Conservation (phyloP, 1,284 basidiomycete genomes). For the Apiotrichum laibachii region DNA sequence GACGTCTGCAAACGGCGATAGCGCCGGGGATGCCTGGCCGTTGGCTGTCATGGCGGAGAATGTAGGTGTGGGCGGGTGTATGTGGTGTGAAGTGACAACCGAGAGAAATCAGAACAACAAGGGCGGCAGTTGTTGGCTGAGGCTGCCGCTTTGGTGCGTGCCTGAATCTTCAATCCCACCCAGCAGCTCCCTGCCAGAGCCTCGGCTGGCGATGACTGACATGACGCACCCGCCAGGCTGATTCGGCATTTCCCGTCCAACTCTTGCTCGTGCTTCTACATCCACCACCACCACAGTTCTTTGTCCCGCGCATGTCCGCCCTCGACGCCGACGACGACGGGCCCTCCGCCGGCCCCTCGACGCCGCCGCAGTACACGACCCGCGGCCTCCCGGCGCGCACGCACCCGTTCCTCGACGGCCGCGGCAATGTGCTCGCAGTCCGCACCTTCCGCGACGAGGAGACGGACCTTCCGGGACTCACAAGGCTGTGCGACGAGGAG, state of each 20-base stretch:
- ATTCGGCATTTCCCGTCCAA: neutral
- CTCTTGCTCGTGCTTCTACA: neutral
- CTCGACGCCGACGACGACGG: neutral
- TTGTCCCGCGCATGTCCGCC: slow-evolving; percentile 1
- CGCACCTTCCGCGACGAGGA: slow-evolving; percentile 53
- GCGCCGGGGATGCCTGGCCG: neutral
- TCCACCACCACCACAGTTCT: neutral
- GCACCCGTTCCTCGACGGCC: slow-evolving; percentile 16
- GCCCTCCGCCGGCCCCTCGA: slow-evolving; percentile 3
- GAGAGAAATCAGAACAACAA: neutral
- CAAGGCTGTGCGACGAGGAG: slow-evolving; percentile 83
- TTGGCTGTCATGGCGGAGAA: slow-evolving; percentile 17
- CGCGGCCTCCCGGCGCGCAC: neutral
- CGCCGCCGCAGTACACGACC: neutral
- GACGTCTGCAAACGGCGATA: slow-evolving; percentile 20
- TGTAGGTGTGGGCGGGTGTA: neutral
- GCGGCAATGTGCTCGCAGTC: slow-evolving; percentile 32
- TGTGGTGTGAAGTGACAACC: neutral
- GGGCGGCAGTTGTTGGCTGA: neutral
- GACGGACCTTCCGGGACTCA: slow-evolving; percentile 72
- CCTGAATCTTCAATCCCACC: too few relatives aligned
- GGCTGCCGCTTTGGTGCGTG: too few relatives aligned
- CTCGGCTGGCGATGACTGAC: too few relatives aligned
- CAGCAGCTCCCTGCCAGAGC: too few relatives aligned
- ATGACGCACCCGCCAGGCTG: too few relatives aligned